These are phyloP conservation scores for Brassica juncea DNA, from an alignment of 345 rosid genomes.

Conservation along the genomic window DNA sequence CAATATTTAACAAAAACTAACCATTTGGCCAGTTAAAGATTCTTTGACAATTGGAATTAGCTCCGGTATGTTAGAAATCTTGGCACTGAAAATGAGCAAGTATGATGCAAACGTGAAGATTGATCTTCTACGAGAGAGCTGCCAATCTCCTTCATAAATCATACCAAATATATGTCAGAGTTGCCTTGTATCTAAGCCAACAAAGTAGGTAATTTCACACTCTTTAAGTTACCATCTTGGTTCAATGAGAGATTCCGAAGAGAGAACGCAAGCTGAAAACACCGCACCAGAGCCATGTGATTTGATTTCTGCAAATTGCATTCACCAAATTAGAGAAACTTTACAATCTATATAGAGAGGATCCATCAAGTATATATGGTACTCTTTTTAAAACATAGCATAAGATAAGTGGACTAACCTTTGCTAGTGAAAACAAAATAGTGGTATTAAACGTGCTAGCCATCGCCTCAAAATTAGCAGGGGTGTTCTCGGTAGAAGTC, in stretches of 20 bases:
- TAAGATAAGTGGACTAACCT: conserved; percentile 52
- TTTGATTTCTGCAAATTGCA: conserved; percentile 69
- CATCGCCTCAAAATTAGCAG: conserved; percentile 88
- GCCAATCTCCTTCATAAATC: conserved; percentile 62
- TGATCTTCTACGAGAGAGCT: conserved; percentile 76
- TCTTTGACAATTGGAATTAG: conserved; percentile 71
- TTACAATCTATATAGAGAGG: conserved; percentile 8
- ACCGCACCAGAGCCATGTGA: conserved; percentile 70
- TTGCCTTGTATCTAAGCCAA: background rate
- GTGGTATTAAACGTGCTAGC: conserved; percentile 69
- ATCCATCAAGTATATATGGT: background rate
- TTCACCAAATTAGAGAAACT: conserved; percentile 17
- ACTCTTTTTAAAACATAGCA: background rate
- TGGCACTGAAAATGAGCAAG: conserved; percentile 87
- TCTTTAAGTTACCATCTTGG: conserved; percentile 57
- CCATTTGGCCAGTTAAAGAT: conserved; percentile 62
- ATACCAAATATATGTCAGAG: conserved; percentile 31
- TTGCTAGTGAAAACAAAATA: conserved; percentile 71
- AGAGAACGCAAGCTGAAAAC: conserved; percentile 90
- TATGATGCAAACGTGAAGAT: conserved; percentile 84
- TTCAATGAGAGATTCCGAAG: conserved; percentile 72
- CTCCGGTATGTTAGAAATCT: conserved; percentile 66
- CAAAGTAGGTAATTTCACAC: background rate
- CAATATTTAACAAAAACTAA: conserved; percentile 38
- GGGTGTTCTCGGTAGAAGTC: conserved; percentile 67